phyloP scores from a whole-genome alignment of 2,329 filamentous ascomycete genomes.

The Aspergillaceae sp. region DNA sequence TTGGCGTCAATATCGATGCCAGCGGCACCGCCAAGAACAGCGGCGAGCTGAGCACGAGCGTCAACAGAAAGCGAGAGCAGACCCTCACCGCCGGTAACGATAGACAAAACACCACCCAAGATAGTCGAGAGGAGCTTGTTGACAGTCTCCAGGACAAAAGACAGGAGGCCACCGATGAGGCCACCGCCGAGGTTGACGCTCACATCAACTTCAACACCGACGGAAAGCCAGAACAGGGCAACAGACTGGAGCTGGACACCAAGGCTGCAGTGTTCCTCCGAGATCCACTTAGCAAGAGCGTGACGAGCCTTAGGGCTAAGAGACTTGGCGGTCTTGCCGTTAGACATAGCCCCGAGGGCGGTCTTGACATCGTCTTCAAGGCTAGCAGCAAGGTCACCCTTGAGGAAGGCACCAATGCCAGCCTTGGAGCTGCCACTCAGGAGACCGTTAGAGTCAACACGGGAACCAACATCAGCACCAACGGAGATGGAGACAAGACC shows the following conservation, averaged over 20 bases:
- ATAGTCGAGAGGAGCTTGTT: constrained; percentile 20
- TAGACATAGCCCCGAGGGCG: constrained; percentile 20
- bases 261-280: constrained; percentile 23
- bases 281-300: constrained; percentile 25
- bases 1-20: constrained; percentile 44
- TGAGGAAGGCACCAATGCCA: constrained; percentile 26
- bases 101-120: constrained; percentile 23
- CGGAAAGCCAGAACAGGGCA: constrained; percentile 29
- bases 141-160: constrained; percentile 23
- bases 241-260: constrained; percentile 30
- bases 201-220: constrained; percentile 19
- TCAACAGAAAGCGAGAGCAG: constrained; percentile 23
- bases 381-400: constrained; percentile 16
- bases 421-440: constrained; percentile 21
- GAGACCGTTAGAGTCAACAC: constrained; percentile 21
- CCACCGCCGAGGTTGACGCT: constrained; percentile 19
- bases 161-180: constrained; percentile 20
- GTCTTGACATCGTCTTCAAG: constrained; percentile 22
- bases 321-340: constrained; percentile 20
- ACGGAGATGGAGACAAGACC: constrained; percentile 25
- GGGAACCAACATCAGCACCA: constrained; percentile 23
- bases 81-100: constrained; percentile 25
- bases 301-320: constrained; percentile 22
- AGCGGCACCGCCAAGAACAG: constrained; percentile 27
- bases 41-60: constrained; percentile 28